Evolutionary conservation across 805 yeast species (phyloP), one percentile per base, ranked within the genome.

Genomic region (Schizosaccharomyces lindneri): DNA sequence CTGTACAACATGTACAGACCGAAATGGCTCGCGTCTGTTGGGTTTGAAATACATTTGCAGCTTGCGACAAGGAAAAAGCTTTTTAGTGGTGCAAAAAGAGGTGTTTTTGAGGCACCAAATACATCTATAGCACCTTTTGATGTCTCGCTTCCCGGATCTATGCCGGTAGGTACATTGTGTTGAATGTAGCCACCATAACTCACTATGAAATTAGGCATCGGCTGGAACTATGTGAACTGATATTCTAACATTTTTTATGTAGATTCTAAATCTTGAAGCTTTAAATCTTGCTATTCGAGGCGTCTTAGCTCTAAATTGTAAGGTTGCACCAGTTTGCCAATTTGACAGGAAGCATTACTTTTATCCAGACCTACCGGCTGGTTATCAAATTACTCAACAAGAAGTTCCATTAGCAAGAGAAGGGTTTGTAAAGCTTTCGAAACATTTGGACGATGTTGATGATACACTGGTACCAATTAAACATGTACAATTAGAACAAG

Each of bases 341-440:
- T 93, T 93, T 70, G 98, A 93, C 68, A 75, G 98, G 65, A 93
- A 93, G 71, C 98, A 93, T 70, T 93, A 93, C 70, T 88, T 93
- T 71, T 93, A 93, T 70, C 90, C 89, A 0, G 98, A 93, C 70
- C 97, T 93, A 70, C 98, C 98, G 0, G 72, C 85, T 61, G 98
- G 98, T 0, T 93, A 88, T 71, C 98, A 93, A 70, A 84, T 93
- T 60, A 93, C 98, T 0, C 98, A 93, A 71, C 85, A 81, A 68
- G 87, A 79, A 69, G 63, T 66, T 64, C 65, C 41, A 66, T 43
- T 31, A n/a, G 55, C 43, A 39, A 43, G 17, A 13, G 4, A 24
- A 9, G 48, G 46, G 9, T 41, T 21, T 17, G 27, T 62, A 17
- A 55, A 17, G 5, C 6, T 21, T 5, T n/a, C 21, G 24, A 32